Conservation (phyloP, 805 yeast genomes). For the Priceomyces fermenticarens region DNA sequence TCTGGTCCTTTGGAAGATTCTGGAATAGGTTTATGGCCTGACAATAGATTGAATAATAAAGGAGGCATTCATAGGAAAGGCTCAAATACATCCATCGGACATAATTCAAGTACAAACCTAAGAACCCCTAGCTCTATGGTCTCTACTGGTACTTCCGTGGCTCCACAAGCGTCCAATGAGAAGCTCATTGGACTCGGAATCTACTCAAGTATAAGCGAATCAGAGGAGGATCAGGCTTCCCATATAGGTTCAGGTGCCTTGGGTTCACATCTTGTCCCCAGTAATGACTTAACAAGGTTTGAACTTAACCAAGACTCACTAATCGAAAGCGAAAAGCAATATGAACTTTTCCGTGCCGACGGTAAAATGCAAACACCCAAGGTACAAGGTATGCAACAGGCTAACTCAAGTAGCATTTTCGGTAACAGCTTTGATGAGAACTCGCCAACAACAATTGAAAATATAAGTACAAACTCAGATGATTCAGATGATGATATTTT, state of each 20-base stretch:
- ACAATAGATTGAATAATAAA: background rate
- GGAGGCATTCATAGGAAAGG: background rate
- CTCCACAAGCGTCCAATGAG: background rate
- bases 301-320: constrained; percentile 34
- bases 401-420: background rate
- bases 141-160: background rate
- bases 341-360: constrained; percentile 2
- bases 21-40: too few relatives aligned
- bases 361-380: background rate
- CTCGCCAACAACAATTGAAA: constrained; percentile 4
- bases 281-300: constrained; percentile 21
- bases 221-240: too few relatives aligned
- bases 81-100: background rate
- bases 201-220: too few relatives aligned
- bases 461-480: constrained; percentile 4
- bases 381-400: background rate
- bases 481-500: constrained; percentile 2
- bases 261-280: background rate
- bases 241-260: background rate
- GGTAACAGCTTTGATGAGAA: background rate
- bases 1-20: background rate
- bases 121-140: constrained; percentile 3
- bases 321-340: constrained; percentile 26
- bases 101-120: constrained; percentile 1
- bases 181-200: constrained; percentile 4